Evolutionary conservation across 305 asterid genomes (phyloP).

Genomic region (Ilex paraguariensis): DNA sequence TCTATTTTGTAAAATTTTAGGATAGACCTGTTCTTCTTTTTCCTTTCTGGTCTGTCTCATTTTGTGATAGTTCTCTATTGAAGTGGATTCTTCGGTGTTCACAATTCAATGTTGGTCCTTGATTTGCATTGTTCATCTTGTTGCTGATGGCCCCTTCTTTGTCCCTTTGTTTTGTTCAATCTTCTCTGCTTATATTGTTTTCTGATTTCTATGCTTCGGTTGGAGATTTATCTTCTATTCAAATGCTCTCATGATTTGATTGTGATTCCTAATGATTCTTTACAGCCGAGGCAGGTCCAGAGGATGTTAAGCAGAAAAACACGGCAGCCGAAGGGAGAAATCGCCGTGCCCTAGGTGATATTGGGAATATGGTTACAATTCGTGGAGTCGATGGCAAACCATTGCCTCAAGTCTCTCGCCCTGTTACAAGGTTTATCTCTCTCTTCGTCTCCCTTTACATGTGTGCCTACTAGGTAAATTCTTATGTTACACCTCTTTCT

Average conservation of each 20-base stretch:
- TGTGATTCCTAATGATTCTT: background rate
- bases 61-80: no score
- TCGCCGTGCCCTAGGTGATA: slow-evolving; percentile 84
- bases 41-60: no score
- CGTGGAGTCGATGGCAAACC: slow-evolving; percentile 58
- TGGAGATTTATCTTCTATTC: background rate
- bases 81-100: no score
- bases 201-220: background rate
- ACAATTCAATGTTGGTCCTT: no score
- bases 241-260: background rate
- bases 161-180: background rate
- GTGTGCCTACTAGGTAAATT: no score
- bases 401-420: slow-evolving; percentile 70
- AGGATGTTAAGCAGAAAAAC: slow-evolving; percentile 59
- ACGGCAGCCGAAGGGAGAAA: slow-evolving; percentile 55
- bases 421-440: slow-evolving; percentile 57
- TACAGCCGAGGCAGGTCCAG: slow-evolving; percentile 55
- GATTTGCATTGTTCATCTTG: no score
- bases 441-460: background rate
- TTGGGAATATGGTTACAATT: slow-evolving; percentile 60
- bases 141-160: background rate
- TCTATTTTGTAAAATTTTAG: no score
- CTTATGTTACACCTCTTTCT: background rate
- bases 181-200: background rate
- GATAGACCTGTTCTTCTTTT: no score